phyloP scores from a whole-genome alignment of 2,329 filamentous ascomycete genomes.

The Alternaria brassicae region DNA sequence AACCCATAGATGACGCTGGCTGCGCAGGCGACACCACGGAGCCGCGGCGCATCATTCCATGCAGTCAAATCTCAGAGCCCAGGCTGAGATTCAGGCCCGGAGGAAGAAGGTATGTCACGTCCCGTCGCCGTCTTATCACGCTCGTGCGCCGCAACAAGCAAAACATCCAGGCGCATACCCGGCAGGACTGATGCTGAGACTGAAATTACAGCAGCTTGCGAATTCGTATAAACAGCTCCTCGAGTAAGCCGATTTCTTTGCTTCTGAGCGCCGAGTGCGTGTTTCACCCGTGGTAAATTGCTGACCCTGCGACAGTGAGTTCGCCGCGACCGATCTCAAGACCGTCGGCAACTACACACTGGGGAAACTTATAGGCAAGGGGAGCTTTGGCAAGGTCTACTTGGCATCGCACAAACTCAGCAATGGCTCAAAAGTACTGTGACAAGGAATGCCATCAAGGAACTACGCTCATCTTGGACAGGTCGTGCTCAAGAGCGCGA shows the following conservation, averaged over 20 bases:
- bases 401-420: constrained; percentile 95
- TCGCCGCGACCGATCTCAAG: constrained; percentile 87
- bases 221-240: constrained; percentile 96
- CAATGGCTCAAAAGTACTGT: constrained; percentile 89
- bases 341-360: constrained; percentile 95
- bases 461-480: constrained; percentile 51
- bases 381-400: constrained; percentile 98
- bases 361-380: constrained; percentile 92
- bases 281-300: constrained; percentile 9
- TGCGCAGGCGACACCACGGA: constrained; percentile 33
- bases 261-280: constrained; percentile 10
- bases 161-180: constrained; percentile 5
- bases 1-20: constrained; percentile 47
- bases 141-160: constrained; percentile 15
- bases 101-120: constrained; percentile 63
- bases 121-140: neutral
- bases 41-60: constrained; percentile 48
- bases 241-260: constrained; percentile 68
- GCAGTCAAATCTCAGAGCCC: constrained; percentile 57
- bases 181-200: constrained; percentile 10
- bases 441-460: neutral
- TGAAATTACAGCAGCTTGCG: constrained; percentile 71
- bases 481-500: constrained; percentile 98
- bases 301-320: constrained; percentile 70
- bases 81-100: constrained; percentile 65